These are phyloP conservation scores for Echinosophora koreensis DNA, from an alignment of 306 rosid genomes.

Conservation along the genomic window DNA sequence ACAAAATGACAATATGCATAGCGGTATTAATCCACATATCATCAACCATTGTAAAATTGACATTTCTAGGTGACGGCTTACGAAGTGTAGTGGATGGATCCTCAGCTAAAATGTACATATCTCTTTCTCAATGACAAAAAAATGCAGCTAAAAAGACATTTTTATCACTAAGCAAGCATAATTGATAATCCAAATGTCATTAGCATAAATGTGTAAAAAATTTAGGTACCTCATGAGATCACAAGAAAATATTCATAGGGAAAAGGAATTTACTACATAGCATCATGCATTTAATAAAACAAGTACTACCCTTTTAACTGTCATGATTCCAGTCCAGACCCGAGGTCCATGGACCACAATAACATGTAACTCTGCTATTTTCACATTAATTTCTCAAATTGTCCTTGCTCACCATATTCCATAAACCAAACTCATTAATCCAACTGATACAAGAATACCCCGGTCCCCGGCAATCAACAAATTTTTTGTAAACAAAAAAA, in stretches of 20 bases:
- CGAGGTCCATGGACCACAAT: conserved; percentile 35
- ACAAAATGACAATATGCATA: conserved; percentile 6
- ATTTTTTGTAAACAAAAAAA: background rate
- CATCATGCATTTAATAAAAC: conserved; percentile 11
- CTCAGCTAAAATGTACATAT: conserved; percentile 5
- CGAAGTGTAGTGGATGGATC: background rate
- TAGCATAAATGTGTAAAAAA: background rate
- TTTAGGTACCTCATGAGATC: background rate
- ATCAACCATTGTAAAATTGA: conserved; percentile 7
- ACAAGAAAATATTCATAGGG: no score
- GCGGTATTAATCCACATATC: background rate
- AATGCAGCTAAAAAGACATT: background rate
- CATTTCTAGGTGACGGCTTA: conserved; percentile 7
- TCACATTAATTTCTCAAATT: conserved; percentile 44
- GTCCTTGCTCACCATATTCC: conserved; percentile 18
- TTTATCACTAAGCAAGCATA: background rate
- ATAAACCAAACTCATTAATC: conserved; percentile 31
- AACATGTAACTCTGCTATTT: background rate
- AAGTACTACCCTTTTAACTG: conserved; percentile 7
- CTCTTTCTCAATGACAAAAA: conserved; percentile 20
- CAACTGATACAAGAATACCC: conserved; percentile 35
- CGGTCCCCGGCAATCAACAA: conserved; percentile 37
- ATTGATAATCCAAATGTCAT: conserved; percentile 5
- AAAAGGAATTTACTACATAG: background rate
- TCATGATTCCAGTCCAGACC: conserved; percentile 25